A percentile compares a stretch with the other conserved stretches of the same genome.
These are phyloP conservation scores for Diplotaxis tenuifolia DNA, from an alignment of 345 rosid genomes.

Conservation along the genomic window DNA sequence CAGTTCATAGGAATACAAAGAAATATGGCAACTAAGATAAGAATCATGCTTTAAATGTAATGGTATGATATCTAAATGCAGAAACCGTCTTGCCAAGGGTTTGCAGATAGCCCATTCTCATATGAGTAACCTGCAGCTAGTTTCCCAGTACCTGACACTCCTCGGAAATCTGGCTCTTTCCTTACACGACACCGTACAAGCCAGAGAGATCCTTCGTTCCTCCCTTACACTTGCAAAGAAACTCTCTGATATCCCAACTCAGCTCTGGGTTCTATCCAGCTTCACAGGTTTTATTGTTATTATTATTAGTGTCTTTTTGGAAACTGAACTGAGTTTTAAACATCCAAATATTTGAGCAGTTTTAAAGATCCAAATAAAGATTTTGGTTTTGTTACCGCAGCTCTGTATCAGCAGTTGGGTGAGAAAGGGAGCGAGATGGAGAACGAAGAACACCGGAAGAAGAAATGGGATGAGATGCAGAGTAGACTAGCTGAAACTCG, in stretches of 20 bases:
- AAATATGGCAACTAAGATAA: not conserved
- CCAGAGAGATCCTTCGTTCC: conserved; percentile 92
- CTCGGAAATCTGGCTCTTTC: conserved; percentile 64
- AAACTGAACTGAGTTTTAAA: not conserved
- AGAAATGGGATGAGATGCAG: conserved; percentile 78
- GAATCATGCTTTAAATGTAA: conserved; percentile 2
- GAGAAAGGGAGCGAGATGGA: conserved; percentile 89
- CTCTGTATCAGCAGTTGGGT: conserved; percentile 65
- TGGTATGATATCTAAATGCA: conserved; percentile 36
- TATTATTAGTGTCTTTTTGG: not conserved
- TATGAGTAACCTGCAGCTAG: conserved; percentile 96
- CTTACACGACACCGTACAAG: conserved; percentile 85
- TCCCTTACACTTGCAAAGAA: conserved; percentile 88
- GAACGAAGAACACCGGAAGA: conserved; percentile 74
- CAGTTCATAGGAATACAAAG: not conserved
- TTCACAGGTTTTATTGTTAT: conserved; percentile 58
- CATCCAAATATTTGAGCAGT: conserved; percentile 3
- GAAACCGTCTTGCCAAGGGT: conserved; percentile 89
- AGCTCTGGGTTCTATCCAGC: conserved; percentile 91
- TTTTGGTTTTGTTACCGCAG: conserved; percentile 38
- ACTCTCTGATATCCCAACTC: conserved; percentile 87
- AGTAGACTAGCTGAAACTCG: conserved; percentile 81
- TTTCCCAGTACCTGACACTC: conserved; percentile 85
- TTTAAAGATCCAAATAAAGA: not conserved
- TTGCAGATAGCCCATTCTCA: conserved; percentile 86